Evolutionary conservation across 2,329 filamentous ascomycete genomes (phyloP).

Genomic region (Aspergillus sclerotialis): DNA sequence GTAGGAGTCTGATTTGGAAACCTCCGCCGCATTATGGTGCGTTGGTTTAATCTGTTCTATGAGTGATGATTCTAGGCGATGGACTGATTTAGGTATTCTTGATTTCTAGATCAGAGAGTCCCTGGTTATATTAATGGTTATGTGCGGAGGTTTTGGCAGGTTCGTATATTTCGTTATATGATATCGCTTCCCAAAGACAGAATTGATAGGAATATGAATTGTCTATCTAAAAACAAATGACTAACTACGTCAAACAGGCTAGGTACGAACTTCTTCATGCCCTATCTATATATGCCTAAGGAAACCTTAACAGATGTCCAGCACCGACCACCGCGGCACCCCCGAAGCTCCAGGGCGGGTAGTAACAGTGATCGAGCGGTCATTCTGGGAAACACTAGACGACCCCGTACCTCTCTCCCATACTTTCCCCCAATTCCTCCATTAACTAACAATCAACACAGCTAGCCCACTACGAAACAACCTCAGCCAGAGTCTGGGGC

Average conservation of each 20-base stretch:
- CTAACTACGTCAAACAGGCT: slow-evolving; percentile 15
- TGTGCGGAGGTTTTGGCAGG: slow-evolving; percentile 96
- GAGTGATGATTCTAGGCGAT: not conserved
- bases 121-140: slow-evolving; percentile 91
- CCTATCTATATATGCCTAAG: slow-evolving; percentile 2
- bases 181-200: not conserved
- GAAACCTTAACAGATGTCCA: slow-evolving; percentile 31
- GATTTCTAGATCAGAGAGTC: slow-evolving; percentile 63
- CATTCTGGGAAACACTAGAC: slow-evolving; percentile 70
- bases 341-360: slow-evolving; percentile 82
- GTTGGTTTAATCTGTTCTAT: slow-evolving; percentile 6
- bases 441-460: too few relatives aligned
- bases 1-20: slow-evolving; percentile 93
- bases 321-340: slow-evolving; percentile 91
- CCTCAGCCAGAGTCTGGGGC: slow-evolving; percentile 66
- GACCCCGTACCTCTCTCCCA: slow-evolving; percentile 48
- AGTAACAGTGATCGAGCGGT: slow-evolving; percentile 80
- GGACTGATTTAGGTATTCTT: slow-evolving; percentile 1
- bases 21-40: slow-evolving; percentile 91
- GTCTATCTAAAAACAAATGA: not conserved
- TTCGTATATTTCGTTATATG: slow-evolving; percentile 41
- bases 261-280: slow-evolving; percentile 16
- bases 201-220: not conserved
- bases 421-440: slow-evolving; percentile 1
- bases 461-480: slow-evolving; percentile 28